Base-by-base conservation (phyloP, 768 basidiomycete species). In the Psilocybe azurescens region DNA sequence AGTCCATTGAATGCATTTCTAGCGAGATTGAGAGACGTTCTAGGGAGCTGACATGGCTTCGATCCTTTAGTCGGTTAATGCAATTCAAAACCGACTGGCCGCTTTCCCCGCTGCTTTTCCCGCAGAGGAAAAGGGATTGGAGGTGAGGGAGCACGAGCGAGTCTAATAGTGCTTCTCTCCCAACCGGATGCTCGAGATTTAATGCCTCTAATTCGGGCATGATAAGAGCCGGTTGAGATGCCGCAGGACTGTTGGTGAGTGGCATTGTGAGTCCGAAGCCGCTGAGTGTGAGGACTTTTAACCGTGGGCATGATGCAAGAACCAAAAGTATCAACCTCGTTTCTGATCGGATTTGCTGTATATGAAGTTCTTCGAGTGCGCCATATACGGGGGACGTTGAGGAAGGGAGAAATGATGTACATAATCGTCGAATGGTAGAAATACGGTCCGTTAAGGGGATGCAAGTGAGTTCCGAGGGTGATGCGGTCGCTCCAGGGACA, bases 151-250 rank as follows among this genome's bases (percentile, higher is more conserved):
- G 57, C 5, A 14, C 32, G 16, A 68, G 52, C 53, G 47, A 51
- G 10, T 61, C 52, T 10, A 68, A 18, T 4, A 68, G 58, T 13
- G 18, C 16, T 24, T 64, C 56, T 38, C 67, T 51, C 9, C 65
- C 65, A 4, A 41, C 30, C 13, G 67, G 67, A 52, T 68, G 64
- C 44, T 65, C 67, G 33, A 68, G 47, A 55, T 60, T 65, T 14
- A 68, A 51, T 14, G 58, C 60, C 36, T 60, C 58, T 48, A 68
- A 47, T 30, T 59, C 33, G 10, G 67, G 55, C 44, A 68, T 53
- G 11, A 36, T 30, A 14, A 68, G 9, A 5, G 44, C 20, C 20
- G 20, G 14, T n/a, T 55, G 10, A 8, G 47, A 20, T 6, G 53
- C 3, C 5, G 51, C 38, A 39, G 44, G 44, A 18, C 33, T 20